Evolutionary conservation across 2,329 filamentous ascomycete genomes (phyloP).

Genomic region (Didymella pinodella): DNA sequence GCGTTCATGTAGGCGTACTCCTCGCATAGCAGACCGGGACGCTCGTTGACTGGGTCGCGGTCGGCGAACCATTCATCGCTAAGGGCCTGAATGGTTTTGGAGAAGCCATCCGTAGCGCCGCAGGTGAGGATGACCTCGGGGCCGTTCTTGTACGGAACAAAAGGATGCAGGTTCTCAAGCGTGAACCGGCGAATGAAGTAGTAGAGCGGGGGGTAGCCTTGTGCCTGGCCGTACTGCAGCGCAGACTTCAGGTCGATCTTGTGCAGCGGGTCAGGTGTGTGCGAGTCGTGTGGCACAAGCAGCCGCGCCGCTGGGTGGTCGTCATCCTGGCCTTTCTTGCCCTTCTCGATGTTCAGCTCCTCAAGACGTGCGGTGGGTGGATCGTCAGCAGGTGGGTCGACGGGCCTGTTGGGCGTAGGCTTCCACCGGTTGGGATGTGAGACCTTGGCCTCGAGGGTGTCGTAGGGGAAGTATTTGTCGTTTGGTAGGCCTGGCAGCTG

Average conservation of each 20-base stretch:
- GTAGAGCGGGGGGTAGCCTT: constrained; percentile 80
- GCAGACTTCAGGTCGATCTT: constrained; percentile 84
- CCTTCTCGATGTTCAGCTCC: constrained; percentile 37
- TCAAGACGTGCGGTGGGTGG: constrained; percentile 36
- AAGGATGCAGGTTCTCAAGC: constrained; percentile 78
- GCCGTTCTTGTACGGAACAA: constrained; percentile 78
- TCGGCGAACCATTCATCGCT: constrained; percentile 77
- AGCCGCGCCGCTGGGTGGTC: constrained; percentile 60
- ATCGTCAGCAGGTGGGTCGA: constrained; percentile 52
- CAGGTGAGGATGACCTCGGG: constrained; percentile 81
- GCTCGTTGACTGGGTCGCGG: constrained; percentile 70
- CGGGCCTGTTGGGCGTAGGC: constrained; percentile 70
- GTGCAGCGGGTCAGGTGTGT: constrained; percentile 65
- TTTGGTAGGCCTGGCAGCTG: constrained; percentile 74
- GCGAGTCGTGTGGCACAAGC: constrained; percentile 73
- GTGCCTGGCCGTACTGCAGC: constrained; percentile 84
- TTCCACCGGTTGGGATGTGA: constrained; percentile 78
- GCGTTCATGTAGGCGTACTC: constrained; percentile 83
- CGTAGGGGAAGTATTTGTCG: constrained; percentile 84
- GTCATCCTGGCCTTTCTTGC: constrained; percentile 30
- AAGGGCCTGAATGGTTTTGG: constrained; percentile 78
- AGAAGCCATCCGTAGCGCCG: constrained; percentile 85
- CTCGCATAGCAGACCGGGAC: constrained; percentile 82
- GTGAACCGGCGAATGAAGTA: constrained; percentile 82
- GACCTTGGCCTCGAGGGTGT: constrained; percentile 84